Conservation (phyloP, 2,329 filamentous ascomycete species). For the Sclerotinia spermophila region DNA sequence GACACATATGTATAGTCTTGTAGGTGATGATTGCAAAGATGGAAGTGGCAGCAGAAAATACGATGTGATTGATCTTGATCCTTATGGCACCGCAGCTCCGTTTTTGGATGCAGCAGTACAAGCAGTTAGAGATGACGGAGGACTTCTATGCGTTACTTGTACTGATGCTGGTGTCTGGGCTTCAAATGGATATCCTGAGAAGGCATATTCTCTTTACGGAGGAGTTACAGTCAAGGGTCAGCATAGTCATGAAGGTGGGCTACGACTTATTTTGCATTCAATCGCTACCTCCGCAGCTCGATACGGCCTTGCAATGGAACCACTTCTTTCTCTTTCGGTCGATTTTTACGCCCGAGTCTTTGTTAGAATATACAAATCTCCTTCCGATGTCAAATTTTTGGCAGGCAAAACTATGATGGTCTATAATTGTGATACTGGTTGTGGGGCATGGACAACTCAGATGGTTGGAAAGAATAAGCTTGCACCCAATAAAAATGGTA, state of each 20-base stretch:
- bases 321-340: conserved; percentile 86
- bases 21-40: conserved; percentile 40
- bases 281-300: conserved; percentile 76
- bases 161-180: conserved; percentile 96
- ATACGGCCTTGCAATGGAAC: conserved; percentile 86
- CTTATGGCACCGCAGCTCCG: conserved; percentile 87
- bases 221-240: conserved; percentile 81
- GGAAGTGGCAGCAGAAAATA: conserved; percentile 57
- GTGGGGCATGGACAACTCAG: conserved; percentile 87
- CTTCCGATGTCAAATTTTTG: conserved; percentile 83
- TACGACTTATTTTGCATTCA: conserved; percentile 80
- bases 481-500: conserved; percentile 65
- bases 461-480: conserved; percentile 67
- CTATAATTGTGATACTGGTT: conserved; percentile 87
- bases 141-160: conserved; percentile 90
- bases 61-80: conserved; percentile 94
- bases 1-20: conserved; percentile 83
- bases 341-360: conserved; percentile 95
- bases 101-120: conserved; percentile 92
- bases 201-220: conserved; percentile 90
- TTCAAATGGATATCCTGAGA: conserved; percentile 90
- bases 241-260: conserved; percentile 82
- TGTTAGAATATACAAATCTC: conserved; percentile 73
- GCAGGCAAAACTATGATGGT: conserved; percentile 90
- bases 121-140: conserved; percentile 76